phyloP scores from a whole-genome alignment of 208 protist genomes.

The Crithidia fasciculata region DNA sequence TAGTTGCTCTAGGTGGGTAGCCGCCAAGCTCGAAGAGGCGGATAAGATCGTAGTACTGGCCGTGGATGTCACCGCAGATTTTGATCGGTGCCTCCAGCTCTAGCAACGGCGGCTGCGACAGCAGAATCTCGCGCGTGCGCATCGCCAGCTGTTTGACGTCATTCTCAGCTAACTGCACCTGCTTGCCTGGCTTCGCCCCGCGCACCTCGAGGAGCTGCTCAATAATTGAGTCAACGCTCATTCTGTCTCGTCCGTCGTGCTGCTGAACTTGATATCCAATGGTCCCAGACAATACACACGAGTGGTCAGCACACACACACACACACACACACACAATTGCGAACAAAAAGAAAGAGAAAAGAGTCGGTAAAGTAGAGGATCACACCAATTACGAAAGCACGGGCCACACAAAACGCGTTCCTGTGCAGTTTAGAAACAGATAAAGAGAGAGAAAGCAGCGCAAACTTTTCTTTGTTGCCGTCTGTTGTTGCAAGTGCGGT shows the following conservation, averaged over 20 bases:
- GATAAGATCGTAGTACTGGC: slow-evolving; percentile 99
- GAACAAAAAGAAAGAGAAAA: slow-evolving; percentile 7
- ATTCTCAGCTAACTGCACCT: slow-evolving; percentile 89
- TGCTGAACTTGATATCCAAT: too few relatives aligned
- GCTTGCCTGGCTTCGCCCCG: slow-evolving; percentile 86
- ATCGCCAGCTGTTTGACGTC: slow-evolving; percentile 86
- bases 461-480: too few relatives aligned
- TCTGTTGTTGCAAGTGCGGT: too few relatives aligned
- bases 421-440: too few relatives aligned
- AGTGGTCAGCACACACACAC: not conserved
- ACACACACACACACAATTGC: not conserved
- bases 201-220: slow-evolving; percentile 93
- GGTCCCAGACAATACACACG: too few relatives aligned
- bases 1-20: slow-evolving; percentile 99
- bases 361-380: not conserved
- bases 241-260: not conserved
- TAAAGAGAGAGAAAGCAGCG: too few relatives aligned
- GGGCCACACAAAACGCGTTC: too few relatives aligned
- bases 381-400: too few relatives aligned
- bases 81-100: slow-evolving; percentile 94
- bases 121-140: slow-evolving; percentile 88
- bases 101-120: slow-evolving; percentile 84
- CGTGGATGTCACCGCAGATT: slow-evolving; percentile 98
- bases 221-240: slow-evolving; percentile 92
- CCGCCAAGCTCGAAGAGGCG: slow-evolving; percentile 99